phyloP scores from a whole-genome alignment of 805 yeast species.

The Candida chauliodis region DNA sequence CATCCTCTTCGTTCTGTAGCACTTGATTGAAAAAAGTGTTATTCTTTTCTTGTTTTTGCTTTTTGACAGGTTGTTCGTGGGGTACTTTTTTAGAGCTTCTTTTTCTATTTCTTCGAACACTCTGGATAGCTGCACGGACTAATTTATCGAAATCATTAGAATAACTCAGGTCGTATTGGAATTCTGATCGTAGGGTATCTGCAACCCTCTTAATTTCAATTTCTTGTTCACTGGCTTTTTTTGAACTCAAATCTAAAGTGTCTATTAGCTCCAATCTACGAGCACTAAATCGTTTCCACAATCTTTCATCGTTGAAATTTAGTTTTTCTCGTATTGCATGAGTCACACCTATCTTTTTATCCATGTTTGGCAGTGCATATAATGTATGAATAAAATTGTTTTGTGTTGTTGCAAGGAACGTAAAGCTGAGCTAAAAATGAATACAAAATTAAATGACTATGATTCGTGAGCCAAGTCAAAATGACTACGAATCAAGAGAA shows the following conservation, averaged over 20 bases:
- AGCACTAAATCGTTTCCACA: slow-evolving; percentile 90
- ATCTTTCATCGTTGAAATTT: slow-evolving; percentile 72
- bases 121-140: slow-evolving; percentile 90
- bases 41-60: neutral
- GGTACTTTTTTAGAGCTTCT: slow-evolving; percentile 40
- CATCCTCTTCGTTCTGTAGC: slow-evolving; percentile 33
- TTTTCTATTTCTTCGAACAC: slow-evolving; percentile 84
- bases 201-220: slow-evolving; percentile 78
- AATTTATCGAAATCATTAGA: slow-evolving; percentile 79
- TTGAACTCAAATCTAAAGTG: slow-evolving; percentile 54
- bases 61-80: neutral
- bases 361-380: no score
- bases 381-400: neutral
- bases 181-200: slow-evolving; percentile 69
- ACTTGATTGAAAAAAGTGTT: slow-evolving; percentile 32
- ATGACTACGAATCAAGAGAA: slow-evolving; percentile 8
- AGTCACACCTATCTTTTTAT: slow-evolving; percentile 49
- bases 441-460: slow-evolving; percentile 1
- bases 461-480: neutral
- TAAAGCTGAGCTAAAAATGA: neutral
- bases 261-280: slow-evolving; percentile 87
- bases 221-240: slow-evolving; percentile 93
- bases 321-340: slow-evolving; percentile 58
- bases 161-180: slow-evolving; percentile 57
- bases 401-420: neutral